These are phyloP conservation scores for Tritrichomonas foetus DNA, from an alignment of 208 protist species.

Conservation along the genomic window DNA sequence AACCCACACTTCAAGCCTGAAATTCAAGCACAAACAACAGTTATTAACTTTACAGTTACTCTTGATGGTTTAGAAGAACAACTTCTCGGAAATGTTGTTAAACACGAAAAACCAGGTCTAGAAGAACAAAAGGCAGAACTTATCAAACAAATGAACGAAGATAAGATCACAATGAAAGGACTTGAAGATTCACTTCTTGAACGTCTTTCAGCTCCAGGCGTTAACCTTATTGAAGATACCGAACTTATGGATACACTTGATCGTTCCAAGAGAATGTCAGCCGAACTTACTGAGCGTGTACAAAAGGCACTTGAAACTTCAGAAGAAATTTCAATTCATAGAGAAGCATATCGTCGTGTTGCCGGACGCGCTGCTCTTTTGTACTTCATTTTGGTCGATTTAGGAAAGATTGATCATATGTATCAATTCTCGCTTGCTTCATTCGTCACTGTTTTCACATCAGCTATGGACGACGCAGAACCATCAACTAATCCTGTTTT, in stretches of 20 bases:
- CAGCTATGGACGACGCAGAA: conserved; percentile 53
- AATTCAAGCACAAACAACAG: conserved; percentile 90
- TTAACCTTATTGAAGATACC: not conserved
- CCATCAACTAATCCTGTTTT: not conserved
- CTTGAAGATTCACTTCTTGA: conserved; percentile 90
- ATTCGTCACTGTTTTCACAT: conserved; percentile 86
- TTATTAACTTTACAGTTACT: conserved; percentile 98
- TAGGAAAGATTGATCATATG: conserved; percentile 91
- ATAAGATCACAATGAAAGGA: conserved; percentile 92
- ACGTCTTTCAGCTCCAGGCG: conserved; percentile 59
- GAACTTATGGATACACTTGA: conserved; percentile 61
- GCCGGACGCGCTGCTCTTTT: conserved; percentile 85
- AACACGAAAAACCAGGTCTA: conserved; percentile 88
- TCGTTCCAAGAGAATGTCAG: conserved; percentile 81
- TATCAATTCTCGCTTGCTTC: conserved; percentile 97
- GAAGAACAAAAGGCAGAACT: conserved; percentile 84
- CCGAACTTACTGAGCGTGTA: conserved; percentile 76
- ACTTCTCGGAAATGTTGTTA: conserved; percentile 91
- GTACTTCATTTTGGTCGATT: conserved; percentile 94
- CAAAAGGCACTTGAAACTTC: conserved; percentile 70
- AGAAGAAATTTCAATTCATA: conserved; percentile 83
- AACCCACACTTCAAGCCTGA: conserved; percentile 98
- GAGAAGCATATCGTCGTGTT: conserved; percentile 86
- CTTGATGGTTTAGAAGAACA: conserved; percentile 93
- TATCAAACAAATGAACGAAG: conserved; percentile 90